Base-by-base conservation (phyloP, 2,329 filamentous ascomycete species). In the Hymenoscyphus fructigenus region DNA sequence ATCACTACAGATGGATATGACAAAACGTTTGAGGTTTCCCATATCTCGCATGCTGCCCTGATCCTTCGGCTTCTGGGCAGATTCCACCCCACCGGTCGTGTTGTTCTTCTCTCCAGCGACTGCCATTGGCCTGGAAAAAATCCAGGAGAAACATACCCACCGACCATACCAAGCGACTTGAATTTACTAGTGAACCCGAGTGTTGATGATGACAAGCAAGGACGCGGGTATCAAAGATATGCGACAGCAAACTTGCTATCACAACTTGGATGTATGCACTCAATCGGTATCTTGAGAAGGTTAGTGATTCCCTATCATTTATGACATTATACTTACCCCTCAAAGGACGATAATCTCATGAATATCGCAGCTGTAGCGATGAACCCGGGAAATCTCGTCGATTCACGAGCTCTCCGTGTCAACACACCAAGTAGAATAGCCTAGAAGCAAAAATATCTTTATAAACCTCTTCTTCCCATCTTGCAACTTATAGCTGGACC, bases 201-300 rank as follows among this genome's bases (percentile, higher is more conserved):
- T n/a, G 15, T 44, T 15, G 38, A 44, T 6, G 38, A 44, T n/a
- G 38, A n/a, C n/a, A 44, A 17, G 14, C 38, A 44, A 44, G 79
- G 76, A 2, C 71, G 73, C 5, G 80, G 80, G 3, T 81, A 80
- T 38, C 75, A 79, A 61, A 72, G 79, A 61, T 83, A 82, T 67
- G 80, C 74, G 2, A 76, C 75, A 20, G 76, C 78, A 83, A 82
- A 67, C 67, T 66, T 1, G 79, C 76, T 2, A 71, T 77, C 12
- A 69, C 79, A 5, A 79, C 78, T 69, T 78, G 77, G 67, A 77
- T 75, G 66, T 77, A 80, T 64, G 77, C 77, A 26, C 66, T 82
- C 17, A 80, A 79, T 50, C 28, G 47, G 7, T 5, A 44, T 44
- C 14, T n/a, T 6, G 14, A n/a, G n/a, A 44, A 17, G n/a, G 38